Evolutionary conservation across 148 eudicot genomes (phyloP), one percentile per base, ranked within the genome.

Genomic region (Nyssa sinensis): DNA sequence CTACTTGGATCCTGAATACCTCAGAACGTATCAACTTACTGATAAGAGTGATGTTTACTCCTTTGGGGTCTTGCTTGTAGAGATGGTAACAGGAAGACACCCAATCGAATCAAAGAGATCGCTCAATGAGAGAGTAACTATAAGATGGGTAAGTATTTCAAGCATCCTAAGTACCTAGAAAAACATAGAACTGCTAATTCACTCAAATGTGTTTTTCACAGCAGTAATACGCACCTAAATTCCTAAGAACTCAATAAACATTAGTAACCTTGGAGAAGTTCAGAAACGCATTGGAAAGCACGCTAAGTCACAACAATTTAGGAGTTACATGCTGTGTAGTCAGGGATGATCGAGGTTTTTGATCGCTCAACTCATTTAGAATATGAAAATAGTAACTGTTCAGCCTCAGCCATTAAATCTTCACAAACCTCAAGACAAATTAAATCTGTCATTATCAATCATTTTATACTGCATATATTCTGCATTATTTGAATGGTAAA

Each of bases 1-100:
- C 53, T 92, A 92, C 78, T 72, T 90, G 80, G 97, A 92, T 81
- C 97, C 97, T 5, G 97, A 92, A 68, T 92, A 92, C 70, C 70
- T 92, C 70, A 81, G 62, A 72, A 85, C 97, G 12, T 85, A 90
- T 69, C 90, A 92, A 73, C 88, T 92, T 66, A 92, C 94, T 29
- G 92, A 86, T 4, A 92, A 87, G 77, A 92, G 97, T 55, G 97
- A 92, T 82, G 94, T 92, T 44, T 92, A 88, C 82, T 90, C 94
- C 41, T 92, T 88, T 74, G 97, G 97, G 49, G 84, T 90, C 58
- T 60, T 92, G 73, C 94, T 92, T 55, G 80, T 90, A 16, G 97
- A 92, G 67, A 73, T 92, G 53, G 81, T 88, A 33, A 88, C 94
- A 1, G 97, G 93, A 72, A 81, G 97, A 55, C 77, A 69, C 49